phyloP scores from a whole-genome alignment of 352 stramenopile genomes.

The Phytophthora sansomeana region DNA sequence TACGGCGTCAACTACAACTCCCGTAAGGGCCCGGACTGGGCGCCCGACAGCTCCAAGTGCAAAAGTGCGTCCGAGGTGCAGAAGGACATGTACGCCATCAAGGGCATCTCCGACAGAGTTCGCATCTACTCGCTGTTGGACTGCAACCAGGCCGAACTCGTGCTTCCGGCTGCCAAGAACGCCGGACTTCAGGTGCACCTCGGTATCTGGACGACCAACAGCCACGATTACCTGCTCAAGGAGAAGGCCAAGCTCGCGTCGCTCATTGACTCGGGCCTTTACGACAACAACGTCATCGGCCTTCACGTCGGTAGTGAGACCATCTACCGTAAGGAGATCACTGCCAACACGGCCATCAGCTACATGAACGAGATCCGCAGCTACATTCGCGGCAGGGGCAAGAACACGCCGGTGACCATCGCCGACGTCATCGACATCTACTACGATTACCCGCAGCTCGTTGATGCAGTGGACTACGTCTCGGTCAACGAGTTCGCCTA shows the following conservation, averaged over 20 bases:
- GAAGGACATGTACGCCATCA: conserved; percentile 63
- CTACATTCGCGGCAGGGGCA: conserved; percentile 46
- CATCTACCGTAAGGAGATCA: conserved; percentile 74
- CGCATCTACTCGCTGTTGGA: conserved; percentile 77
- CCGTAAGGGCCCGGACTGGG: conserved; percentile 65
- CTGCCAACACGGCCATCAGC: conserved; percentile 48
- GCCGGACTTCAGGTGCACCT: conserved; percentile 63
- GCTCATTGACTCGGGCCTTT: conserved; percentile 49
- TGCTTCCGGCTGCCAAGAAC: conserved; percentile 57
- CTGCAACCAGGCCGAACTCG: conserved; percentile 53
- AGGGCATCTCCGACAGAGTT: conserved; percentile 55
- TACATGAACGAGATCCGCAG: conserved; percentile 74
- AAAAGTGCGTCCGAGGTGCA: conserved; percentile 56
- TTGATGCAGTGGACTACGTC: conserved; percentile 75
- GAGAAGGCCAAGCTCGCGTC: conserved; percentile 56
- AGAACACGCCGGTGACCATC: conserved; percentile 69
- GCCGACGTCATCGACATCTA: conserved; percentile 80
- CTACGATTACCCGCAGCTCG: conserved; percentile 59
- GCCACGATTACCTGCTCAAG: conserved; percentile 45
- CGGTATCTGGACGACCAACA: conserved; percentile 66
- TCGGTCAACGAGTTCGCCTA: conserved; percentile 86
- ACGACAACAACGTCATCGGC: conserved; percentile 59
- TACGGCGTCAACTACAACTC: conserved; percentile 82
- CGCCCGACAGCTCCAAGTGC: conserved; percentile 43
- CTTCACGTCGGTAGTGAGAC: conserved; percentile 75